phyloP scores from a whole-genome alignment of 768 basidiomycete species.

The Hypholoma fasciculare region DNA sequence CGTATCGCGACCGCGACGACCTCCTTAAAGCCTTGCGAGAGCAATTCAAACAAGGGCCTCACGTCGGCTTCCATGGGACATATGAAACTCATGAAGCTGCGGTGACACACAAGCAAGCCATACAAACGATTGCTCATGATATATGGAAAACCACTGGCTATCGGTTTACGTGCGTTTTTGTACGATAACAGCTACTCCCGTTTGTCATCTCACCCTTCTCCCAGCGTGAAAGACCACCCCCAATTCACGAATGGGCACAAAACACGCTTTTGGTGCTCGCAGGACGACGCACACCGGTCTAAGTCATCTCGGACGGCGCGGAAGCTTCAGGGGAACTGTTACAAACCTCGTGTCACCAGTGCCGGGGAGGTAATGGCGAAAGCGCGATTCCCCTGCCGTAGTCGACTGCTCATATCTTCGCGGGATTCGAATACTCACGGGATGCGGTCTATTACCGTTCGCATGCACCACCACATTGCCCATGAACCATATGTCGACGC shows the following conservation, averaged over 20 bases:
- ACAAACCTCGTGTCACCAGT: conserved; percentile 35
- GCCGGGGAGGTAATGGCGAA: conserved; percentile 40
- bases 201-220: neutral
- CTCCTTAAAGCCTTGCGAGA: conserved; percentile 33
- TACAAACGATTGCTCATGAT: conserved; percentile 41
- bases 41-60: conserved; percentile 30
- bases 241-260: conserved; percentile 47
- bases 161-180: conserved; percentile 43
- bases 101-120: conserved; percentile 39
- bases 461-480: conserved; percentile 43
- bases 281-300: conserved; percentile 44
- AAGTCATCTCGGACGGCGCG: conserved; percentile 34
- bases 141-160: conserved; percentile 52
- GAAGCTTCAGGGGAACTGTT: conserved; percentile 22
- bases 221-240: conserved; percentile 51
- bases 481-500: conserved; percentile 45
- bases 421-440: conserved; percentile 29
- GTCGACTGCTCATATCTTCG: conserved; percentile 47
- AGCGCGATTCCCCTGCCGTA: conserved; percentile 42
- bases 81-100: conserved; percentile 31
- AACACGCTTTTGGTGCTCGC: conserved; percentile 52
- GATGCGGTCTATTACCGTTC: conserved; percentile 33
- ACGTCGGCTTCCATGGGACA: conserved; percentile 43
- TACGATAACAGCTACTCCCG: neutral
- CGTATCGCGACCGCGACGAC: conserved; percentile 28